phyloP scores from a whole-genome alignment of 257 asterid species.

The Solanum chaucha region DNA sequence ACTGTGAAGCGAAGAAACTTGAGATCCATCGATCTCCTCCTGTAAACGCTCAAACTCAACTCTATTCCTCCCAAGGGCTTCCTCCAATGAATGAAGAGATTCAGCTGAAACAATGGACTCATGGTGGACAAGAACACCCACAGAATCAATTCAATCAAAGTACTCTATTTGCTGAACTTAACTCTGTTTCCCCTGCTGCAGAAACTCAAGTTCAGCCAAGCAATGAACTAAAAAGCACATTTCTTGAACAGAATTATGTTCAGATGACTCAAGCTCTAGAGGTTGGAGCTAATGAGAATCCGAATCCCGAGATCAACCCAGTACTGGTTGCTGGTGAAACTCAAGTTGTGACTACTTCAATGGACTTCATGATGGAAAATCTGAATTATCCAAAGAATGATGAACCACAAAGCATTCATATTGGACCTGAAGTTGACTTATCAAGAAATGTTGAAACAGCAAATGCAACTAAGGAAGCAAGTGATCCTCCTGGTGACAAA shows the following conservation, averaged over 20 bases:
- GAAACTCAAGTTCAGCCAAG: too few species aligned
- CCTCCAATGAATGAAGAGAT: too few species aligned
- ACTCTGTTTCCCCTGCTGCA: too few species aligned
- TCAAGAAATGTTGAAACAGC: conserved; percentile 5
- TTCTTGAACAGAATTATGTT: conserved; percentile 3
- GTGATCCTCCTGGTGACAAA: background rate
- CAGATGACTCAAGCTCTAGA: conserved; percentile 5
- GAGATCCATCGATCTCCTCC: too few species aligned
- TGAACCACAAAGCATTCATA: background rate
- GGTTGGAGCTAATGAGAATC: background rate
- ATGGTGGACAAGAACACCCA: too few species aligned
- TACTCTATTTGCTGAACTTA: too few species aligned
- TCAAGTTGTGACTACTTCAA: conserved; percentile 23
- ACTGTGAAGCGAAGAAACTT: too few species aligned
- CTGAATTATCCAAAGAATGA: conserved; percentile 4
- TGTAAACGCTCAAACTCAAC: too few species aligned
- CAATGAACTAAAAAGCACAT: conserved; percentile 5
- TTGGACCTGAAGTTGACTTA: conserved; percentile 9
- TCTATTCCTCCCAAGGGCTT: too few species aligned
- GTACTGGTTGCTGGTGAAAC: conserved; percentile 28
- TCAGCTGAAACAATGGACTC: too few species aligned
- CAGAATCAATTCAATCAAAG: too few species aligned
- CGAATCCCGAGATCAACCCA: conserved; percentile 20
- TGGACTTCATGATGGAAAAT: conserved; percentile 25
- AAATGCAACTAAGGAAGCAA: conserved; percentile 1